Percentiles rank a stretch among this genome's conserved stretches.
Conservation (phyloP, 805 yeast species). For the Yarrowia porcina region DNA sequence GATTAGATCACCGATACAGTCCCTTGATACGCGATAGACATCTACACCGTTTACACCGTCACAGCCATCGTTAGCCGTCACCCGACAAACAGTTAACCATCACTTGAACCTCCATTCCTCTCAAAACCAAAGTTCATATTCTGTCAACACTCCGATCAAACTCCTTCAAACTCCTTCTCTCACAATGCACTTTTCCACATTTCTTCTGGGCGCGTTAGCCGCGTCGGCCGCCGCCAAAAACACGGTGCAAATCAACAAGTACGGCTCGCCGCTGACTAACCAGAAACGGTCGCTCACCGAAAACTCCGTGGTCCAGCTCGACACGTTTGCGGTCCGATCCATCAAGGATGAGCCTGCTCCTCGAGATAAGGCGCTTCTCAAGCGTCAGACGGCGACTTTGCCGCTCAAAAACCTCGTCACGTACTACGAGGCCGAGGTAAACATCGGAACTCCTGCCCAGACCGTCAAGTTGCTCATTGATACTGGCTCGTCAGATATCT, state of each 20-base stretch:
- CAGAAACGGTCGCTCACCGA: slow-evolving; percentile 9
- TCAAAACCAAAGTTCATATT: too few species aligned
- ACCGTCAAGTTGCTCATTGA: slow-evolving; percentile 53
- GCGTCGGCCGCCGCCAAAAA: slow-evolving; percentile 9
- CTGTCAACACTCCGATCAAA: too few species aligned
- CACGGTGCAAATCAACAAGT: slow-evolving; percentile 22
- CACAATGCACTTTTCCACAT: slow-evolving; percentile 18
- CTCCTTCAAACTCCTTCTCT: too few species aligned
- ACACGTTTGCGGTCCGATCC: background rate
- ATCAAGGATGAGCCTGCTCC: slow-evolving; percentile 5
- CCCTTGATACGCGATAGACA: too few species aligned
- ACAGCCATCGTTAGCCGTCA: too few species aligned
- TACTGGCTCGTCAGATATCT: slow-evolving; percentile 67
- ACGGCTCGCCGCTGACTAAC: slow-evolving; percentile 13
- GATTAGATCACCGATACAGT: too few species aligned
- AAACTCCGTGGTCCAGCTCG: slow-evolving; percentile 11
- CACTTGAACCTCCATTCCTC: too few species aligned
- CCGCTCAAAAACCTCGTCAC: slow-evolving; percentile 26
- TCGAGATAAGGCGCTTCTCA: background rate
- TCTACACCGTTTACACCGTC: too few species aligned
- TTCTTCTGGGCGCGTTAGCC: slow-evolving; percentile 4
- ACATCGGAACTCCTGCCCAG: slow-evolving; percentile 57
- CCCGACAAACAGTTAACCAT: too few species aligned
- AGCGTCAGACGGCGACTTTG: slow-evolving; percentile 6
- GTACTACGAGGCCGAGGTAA: slow-evolving; percentile 29